Base-by-base conservation (phyloP, 257 asterid genomes). In the Scutellaria minor region DNA sequence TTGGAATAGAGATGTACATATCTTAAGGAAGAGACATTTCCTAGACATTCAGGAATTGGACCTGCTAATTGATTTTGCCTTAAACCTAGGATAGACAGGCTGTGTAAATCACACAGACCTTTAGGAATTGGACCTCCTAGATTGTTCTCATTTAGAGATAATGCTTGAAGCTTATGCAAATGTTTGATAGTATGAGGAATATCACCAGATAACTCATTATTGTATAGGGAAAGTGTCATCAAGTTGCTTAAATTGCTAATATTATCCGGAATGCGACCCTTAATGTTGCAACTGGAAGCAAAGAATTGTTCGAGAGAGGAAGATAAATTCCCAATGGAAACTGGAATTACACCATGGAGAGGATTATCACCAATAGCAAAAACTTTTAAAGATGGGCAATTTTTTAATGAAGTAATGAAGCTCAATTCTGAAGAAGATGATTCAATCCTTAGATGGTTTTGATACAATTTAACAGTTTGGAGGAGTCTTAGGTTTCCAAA, bases 241-340 rank as follows among this genome's bases (percentile, higher is more conserved):
- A 79, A 50, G 14, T 1, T 40, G 50, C 74, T 79, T 45, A 82
- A 45, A n/a, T 65, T 65, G n/a, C 71, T 58, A 2, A 65, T 46
- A 2, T 0, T 4, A 12, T 2, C 9, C 13, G 45, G 58, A 47
- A 65, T 65, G 46, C 9, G n/a, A 35, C 71, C 71, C 13, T 46
- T 7, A 18, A 65, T 6, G 3, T 48, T 27, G 71, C 71, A 2
- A 3, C 8, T 7, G 27, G 0, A 2, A 24, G 14, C 71, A 27
- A 2, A 3, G 1, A 80, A 39, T 6, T 0, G 5, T 5, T 35
- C 6, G 4, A 82, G 20, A 0, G 74, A 71, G 11, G 72, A 40
- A 7, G 85, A 81, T 2, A 81, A 59, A 24, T 81, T 81, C 9
- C 83, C 83, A 9, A 81, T 9, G 40, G 83, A 74, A 7, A 46